Base-by-base conservation (phyloP, 257 asterid species). In the Nicotiana noctiflora region DNA sequence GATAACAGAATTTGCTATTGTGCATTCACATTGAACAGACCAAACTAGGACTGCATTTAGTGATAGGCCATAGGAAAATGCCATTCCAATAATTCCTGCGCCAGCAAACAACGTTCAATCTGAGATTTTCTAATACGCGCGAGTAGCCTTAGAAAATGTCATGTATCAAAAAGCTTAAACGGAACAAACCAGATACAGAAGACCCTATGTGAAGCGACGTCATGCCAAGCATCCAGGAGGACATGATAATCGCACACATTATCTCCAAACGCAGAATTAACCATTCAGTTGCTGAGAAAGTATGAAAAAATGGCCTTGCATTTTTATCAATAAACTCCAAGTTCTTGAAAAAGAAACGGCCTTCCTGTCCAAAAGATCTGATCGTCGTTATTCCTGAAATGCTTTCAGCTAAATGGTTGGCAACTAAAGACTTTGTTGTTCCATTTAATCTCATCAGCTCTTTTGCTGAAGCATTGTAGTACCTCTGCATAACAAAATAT, bases 341-440 rank as follows among this genome's bases (percentile, higher is more conserved):
- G 64, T 29, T 52, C 62, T 55, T 76, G 31, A 51, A 17, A 49
- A 76, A 6, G 46, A 53, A 76, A 23, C 51, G 49, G 2, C 46
- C 23, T 57, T 76, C 80, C 80, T 76, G 80, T 11, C n/a, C 52
- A 76, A 76, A 76, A 21, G 63, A 40, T 51, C 66, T 8, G 27
- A 76, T 76, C 1, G 66, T 76, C 40, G 37, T 76, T 76, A 51
- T 17, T 49, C 80, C 80, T 25, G 66, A 76, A 53, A 76, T 53
- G 25, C 64, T 76, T 23, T 76, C 80, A 13, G 80, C 66, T 29
- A 76, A 76, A 51, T 76, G 66, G 2, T 76, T 55, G 23, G 64
- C 44, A 21, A 76, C 62, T 12, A 57, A 57, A 51, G 80, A 55
- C 27, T 53, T 76, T 6, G 63, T 17, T n/a, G 64, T 57, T 51